Evolutionary conservation across 345 rosid species (phyloP).

Genomic region (Eucalyptus erythrocorys): DNA sequence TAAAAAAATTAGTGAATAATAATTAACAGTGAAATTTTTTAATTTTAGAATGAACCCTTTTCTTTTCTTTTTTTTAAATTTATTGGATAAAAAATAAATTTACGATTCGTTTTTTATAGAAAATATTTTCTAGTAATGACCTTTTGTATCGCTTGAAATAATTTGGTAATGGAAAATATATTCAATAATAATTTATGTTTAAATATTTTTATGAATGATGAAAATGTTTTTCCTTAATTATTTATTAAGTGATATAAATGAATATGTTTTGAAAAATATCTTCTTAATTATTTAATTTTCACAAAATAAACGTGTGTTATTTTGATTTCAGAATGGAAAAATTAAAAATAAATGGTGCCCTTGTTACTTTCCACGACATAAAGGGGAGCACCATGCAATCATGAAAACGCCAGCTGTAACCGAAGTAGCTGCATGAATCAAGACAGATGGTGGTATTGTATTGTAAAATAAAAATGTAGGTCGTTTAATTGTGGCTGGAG

Average conservation of each 20-base stretch:
- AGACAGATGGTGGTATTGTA: neutral
- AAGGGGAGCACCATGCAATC: too few relatives aligned
- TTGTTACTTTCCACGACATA: neutral
- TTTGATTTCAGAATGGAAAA: neutral
- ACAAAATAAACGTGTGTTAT: neutral
- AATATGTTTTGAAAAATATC: neutral
- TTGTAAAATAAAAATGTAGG: neutral
- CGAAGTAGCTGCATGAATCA: too few relatives aligned
- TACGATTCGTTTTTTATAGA: rapidly evolving
- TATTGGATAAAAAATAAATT: neutral
- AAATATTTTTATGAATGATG: rapidly evolving
- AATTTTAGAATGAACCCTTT: neutral
- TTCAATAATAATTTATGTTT: neutral
- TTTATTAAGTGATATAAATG: neutral
- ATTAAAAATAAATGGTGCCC: neutral
- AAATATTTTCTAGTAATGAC: rapidly evolving
- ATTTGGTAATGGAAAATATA: neutral
- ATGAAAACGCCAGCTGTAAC: too few relatives aligned
- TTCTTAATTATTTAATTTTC: neutral
- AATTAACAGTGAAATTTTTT: neutral
- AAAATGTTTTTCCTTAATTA: rapidly evolving
- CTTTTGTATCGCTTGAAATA: rapidly evolving
- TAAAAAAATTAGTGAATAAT: neutral
- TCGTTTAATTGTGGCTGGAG: neutral
- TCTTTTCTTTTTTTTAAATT: neutral